Base-by-base conservation (phyloP, 495 filamentous ascomycete species). In the Cryomyces minteri region DNA sequence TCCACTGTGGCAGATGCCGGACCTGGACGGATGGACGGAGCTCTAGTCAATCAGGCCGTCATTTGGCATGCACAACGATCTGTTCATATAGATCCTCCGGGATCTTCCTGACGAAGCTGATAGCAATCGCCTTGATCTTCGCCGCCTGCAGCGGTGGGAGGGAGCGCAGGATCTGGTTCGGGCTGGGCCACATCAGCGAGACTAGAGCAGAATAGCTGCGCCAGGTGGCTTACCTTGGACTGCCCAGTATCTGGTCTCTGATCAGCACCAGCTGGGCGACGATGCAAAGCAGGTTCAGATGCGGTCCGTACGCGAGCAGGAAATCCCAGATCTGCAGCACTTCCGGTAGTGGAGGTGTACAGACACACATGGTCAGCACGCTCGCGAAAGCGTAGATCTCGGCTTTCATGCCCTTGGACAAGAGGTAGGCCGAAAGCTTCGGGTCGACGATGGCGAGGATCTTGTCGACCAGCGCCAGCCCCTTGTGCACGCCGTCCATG, bases 291-390 rank as follows among this genome's bases (percentile, higher is more conserved):
- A 99, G 83, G 53, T 99, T 99, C 40, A 96, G 57, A 62, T 96
- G 92, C 32, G 84, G 72, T 0, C 90, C 90, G 54, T 94, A 99
- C 0, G 90, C 88, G 57, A 99, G 86, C 9, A 96, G 67, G 53
- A 99, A 99, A 60, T 99, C 90, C 90, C 90, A 99, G n/a, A 96
- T 70, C 44, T 80, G 74, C 33, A 98, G 65, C 5, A 99, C 90
- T 56, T 99, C 88, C 0, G 88, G 90, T 33, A 99, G 60, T 4
- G 90, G 92, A n/a, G 92, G 92, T 25, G 92, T 96, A 54, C 90
- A 95, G 32, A 92, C 90, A 57, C 84, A 94, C 12, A 96, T 69
- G 0, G 90, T 99, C 34, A 96, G 68, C 0, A 99, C 90, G 7
- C 85, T 92, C 5, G 90, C 84, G 56, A 99, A 99, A n/a, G 87